phyloP scores from a whole-genome alignment of 176 grass and related monocot genomes.

The Hsuehochloa calcarea region DNA sequence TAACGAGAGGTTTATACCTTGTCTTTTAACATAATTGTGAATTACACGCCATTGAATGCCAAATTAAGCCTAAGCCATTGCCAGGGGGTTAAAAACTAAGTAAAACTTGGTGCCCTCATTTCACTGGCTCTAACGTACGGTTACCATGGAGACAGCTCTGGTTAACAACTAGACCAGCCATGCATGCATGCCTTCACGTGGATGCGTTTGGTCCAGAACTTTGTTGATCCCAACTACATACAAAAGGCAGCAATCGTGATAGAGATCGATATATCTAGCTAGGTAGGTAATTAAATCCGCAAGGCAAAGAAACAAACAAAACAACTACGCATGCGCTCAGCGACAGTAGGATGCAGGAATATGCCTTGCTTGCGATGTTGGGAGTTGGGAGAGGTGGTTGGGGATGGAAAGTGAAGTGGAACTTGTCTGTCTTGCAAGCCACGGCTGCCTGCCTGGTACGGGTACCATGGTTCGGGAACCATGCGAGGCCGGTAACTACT shows the following conservation, averaged over 20 bases:
- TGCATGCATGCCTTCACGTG: not conserved
- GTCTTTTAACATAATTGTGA: not conserved
- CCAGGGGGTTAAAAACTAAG: not conserved
- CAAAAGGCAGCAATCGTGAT: not conserved
- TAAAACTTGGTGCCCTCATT: not conserved
- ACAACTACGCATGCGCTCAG: not conserved
- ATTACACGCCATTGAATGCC: too few species aligned
- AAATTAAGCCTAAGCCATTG: not conserved
- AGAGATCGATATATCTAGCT: not conserved
- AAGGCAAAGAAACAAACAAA: not conserved
- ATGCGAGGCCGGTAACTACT: not conserved
- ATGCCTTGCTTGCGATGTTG: conserved; percentile 22
- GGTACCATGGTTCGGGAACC: not conserved
- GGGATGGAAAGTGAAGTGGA: not conserved
- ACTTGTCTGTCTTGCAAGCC: conserved; percentile 15
- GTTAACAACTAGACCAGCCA: not conserved
- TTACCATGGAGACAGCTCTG: not conserved
- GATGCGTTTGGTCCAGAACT: conserved; percentile 1
- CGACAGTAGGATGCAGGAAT: not conserved
- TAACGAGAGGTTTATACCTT: too few species aligned
- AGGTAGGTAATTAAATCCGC: not conserved
- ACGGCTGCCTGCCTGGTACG: conserved; percentile 15
- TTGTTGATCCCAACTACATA: not conserved
- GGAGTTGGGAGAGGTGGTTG: not conserved
- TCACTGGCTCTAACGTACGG: not conserved